phyloP scores from a whole-genome alignment of 176 grass and related monocot genomes.

The Olyra latifolia region DNA sequence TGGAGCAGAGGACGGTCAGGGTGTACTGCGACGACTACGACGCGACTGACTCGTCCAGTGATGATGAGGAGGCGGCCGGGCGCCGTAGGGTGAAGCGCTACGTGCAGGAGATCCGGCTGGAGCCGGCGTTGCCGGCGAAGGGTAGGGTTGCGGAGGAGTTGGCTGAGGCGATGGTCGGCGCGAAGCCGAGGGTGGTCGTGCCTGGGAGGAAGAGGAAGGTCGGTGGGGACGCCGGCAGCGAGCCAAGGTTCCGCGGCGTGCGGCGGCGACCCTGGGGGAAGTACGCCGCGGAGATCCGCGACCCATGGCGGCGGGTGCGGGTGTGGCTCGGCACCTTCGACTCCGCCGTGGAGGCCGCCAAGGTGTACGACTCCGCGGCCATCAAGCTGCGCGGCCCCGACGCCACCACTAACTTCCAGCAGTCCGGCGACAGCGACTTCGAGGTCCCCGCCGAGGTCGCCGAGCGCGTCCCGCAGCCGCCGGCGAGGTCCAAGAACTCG shows the following conservation, averaged over 20 bases:
- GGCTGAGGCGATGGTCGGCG: not conserved
- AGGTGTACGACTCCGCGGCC: conserved; percentile 88
- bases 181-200: not conserved
- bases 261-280: conserved; percentile 89
- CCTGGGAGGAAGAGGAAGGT: conserved; percentile 45
- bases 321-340: conserved; percentile 97
- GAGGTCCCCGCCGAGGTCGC: conserved; percentile 18
- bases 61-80: conserved; percentile 32
- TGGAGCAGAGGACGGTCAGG: conserved; percentile 37
- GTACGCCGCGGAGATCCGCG: conserved; percentile 98
- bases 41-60: conserved; percentile 76
- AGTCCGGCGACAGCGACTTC: conserved; percentile 34
- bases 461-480: conserved; percentile 4
- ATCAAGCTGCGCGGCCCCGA: conserved; percentile 80
- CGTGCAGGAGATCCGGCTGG: conserved; percentile 74
- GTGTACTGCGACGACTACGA: conserved; percentile 87
- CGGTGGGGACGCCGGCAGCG: conserved; percentile 23
- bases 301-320: conserved; percentile 76
- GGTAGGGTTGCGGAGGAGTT: not conserved
- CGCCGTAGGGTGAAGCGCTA: conserved; percentile 65
- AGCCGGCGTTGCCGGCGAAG: conserved; percentile 9
- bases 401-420: conserved; percentile 82
- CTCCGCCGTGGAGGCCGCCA: conserved; percentile 92
- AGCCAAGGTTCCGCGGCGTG: conserved; percentile 84
- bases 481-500: conserved; percentile 35